Conservation (phyloP, 176 grass and related monocot species). For the Oryza coarctata region DNA sequence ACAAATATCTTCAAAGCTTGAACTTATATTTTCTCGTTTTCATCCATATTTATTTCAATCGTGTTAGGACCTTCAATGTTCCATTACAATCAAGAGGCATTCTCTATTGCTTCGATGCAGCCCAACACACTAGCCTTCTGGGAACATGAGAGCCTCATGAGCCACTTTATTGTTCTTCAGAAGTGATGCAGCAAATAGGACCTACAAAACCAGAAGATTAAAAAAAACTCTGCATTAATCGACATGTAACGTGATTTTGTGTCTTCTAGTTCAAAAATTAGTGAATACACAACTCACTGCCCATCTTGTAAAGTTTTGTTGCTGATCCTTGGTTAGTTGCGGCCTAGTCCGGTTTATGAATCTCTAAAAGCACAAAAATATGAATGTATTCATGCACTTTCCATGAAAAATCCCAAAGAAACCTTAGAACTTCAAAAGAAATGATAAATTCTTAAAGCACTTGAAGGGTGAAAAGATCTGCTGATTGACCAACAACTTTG, state of each 20-base stretch:
- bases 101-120: slow-evolving; percentile 90
- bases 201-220: slow-evolving; percentile 37
- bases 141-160: slow-evolving; percentile 74
- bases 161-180: slow-evolving; percentile 80
- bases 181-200: slow-evolving; percentile 73
- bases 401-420: not conserved
- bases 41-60: not conserved
- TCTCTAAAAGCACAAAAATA: slow-evolving; percentile 44
- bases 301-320: slow-evolving; percentile 97
- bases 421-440: not conserved
- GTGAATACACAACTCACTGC: slow-evolving; percentile 54
- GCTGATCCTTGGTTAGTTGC: slow-evolving; percentile 71
- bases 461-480: slow-evolving; percentile 87
- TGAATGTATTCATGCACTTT: not conserved
- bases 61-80: not conserved
- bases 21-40: slow-evolving; percentile 5
- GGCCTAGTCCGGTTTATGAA: slow-evolving; percentile 88
- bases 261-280: not conserved
- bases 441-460: slow-evolving; percentile 23
- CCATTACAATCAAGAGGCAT: slow-evolving; percentile 45
- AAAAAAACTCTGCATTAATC: not conserved
- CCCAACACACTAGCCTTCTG: slow-evolving; percentile 71
- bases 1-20: not conserved
- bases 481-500: slow-evolving; percentile 89
- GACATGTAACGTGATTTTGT: not conserved